Base-by-base conservation (phyloP, 2,329 filamentous ascomycete genomes). In the Penicillium sp. region DNA sequence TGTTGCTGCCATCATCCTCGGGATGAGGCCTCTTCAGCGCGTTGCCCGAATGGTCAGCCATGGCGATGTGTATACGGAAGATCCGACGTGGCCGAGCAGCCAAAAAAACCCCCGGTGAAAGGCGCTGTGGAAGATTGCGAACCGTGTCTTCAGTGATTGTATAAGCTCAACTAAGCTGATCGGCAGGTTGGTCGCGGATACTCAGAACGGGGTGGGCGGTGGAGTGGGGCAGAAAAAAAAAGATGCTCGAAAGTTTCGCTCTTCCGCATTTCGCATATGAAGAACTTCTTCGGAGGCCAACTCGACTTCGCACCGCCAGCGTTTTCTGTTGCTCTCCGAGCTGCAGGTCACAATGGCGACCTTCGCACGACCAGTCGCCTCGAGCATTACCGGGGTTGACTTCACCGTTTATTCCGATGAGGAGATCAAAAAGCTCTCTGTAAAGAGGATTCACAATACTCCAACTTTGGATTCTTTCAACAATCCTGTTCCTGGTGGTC, bases 381-480 rank as follows among this genome's bases (percentile, higher is more conserved):
- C 93, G 72, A 84, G 88, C 74, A 90, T 99, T 72, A 86, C 89
- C 75, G 89, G 89, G 75, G 92, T 99, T 73, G 91, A 96, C 75
- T 99, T 99, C 78, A 89, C 87, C 49, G 92, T 96, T 73, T 87
- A 98, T 68, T 87, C 90, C 22, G 84, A 88, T 55, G 83, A 89
- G 62, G 94, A 99, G 77, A 93, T 99, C 75, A 88, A 89, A 75
- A 85, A 88, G 63, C 87, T 98, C 70, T 99, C 95, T 8, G 95
- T 97, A 68, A 95, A 95, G 82, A 88, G 89, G 78, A 96, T 99
- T 70, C 90, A 96, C 73, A 96, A 96, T 80, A 89, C 93, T 55
- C 91, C 86, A 68, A 97, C 95, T n/a, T 95, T 98, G 76, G 95
- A 98, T 79, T 92, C 87, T 60, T 86, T 97, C 59, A 84, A 96